Conservation (phyloP, 306 rosid species). For the barrel medic (Medicago truncatula) region DNA sequence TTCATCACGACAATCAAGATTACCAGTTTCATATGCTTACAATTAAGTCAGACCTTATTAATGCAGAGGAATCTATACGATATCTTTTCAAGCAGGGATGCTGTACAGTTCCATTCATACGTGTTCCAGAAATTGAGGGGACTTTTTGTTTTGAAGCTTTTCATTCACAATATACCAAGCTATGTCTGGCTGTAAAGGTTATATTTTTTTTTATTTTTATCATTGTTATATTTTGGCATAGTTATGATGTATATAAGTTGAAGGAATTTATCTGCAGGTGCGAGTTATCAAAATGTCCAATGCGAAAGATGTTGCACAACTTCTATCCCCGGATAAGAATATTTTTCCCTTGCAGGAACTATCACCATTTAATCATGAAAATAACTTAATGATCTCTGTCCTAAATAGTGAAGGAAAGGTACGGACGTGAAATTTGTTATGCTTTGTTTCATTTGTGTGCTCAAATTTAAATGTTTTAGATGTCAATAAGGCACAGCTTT, state of each 20-base stretch:
- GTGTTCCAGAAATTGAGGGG: conserved; percentile 47
- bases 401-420: conserved; percentile 21
- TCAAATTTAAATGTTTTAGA: not conserved
- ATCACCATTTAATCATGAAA: not conserved
- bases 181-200: conserved; percentile 51
- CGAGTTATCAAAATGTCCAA: conserved; percentile 30
- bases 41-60: conserved; percentile 45
- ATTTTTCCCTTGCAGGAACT: not conserved
- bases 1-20: conserved; percentile 52
- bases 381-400: not conserved
- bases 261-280: conserved; percentile 45
- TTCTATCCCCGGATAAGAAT: not conserved
- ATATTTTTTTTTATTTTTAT: conserved; percentile 1
- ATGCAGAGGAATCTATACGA: conserved; percentile 44
- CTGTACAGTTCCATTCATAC: conserved; percentile 48
- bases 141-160: conserved; percentile 52
- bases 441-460: not conserved
- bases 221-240: not conserved
- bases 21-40: conserved; percentile 56
- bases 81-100: conserved; percentile 59
- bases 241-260: conserved; percentile 34
- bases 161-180: conserved; percentile 52
- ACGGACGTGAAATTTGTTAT: not conserved
- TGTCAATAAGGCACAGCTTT: not conserved
- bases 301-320: conserved; percentile 21